These are phyloP conservation scores for Alternaria sp. DNA, from an alignment of 2,329 filamentous ascomycete species.

Conservation along the genomic window DNA sequence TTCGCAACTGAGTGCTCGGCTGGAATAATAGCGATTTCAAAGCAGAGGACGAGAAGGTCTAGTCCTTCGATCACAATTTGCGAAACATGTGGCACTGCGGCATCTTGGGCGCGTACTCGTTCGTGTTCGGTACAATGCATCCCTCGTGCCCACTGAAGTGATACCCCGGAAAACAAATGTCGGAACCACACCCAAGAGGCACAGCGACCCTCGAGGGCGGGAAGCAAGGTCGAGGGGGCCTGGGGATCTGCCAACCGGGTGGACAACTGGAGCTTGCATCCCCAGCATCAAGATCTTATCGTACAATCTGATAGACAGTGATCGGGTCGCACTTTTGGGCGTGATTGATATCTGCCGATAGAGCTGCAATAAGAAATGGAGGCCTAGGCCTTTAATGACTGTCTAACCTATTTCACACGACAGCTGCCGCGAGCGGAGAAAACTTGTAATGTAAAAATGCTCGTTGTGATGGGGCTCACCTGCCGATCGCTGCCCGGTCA, in stretches of 20 bases:
- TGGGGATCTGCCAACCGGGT: slow-evolving; percentile 43
- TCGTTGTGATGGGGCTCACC: slow-evolving; percentile 25
- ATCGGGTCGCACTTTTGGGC: slow-evolving; percentile 4
- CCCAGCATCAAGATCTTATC: slow-evolving; percentile 11
- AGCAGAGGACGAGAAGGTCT: slow-evolving; percentile 31
- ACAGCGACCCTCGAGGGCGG: slow-evolving; percentile 47
- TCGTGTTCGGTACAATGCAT: slow-evolving; percentile 29
- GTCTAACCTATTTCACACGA: slow-evolving; percentile 21
- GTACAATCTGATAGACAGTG: slow-evolving; percentile 2
- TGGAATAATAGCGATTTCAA: slow-evolving; percentile 46
- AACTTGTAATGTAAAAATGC: slow-evolving; percentile 31
- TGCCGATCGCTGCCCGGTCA: slow-evolving; percentile 37
- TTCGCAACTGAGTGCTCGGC: slow-evolving; percentile 44
- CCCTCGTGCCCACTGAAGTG: neutral
- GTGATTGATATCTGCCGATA: slow-evolving; percentile 7
- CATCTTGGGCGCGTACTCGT: slow-evolving; percentile 24
- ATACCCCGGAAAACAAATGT: slow-evolving; percentile 9
- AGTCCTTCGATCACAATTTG: slow-evolving; percentile 24
- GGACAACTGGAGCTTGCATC: slow-evolving; percentile 22
- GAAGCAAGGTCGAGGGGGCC: slow-evolving; percentile 51
- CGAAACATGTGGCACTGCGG: slow-evolving; percentile 34
- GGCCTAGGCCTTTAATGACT: slow-evolving; percentile 13
- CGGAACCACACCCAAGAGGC: slow-evolving; percentile 34
- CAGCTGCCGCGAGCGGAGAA: slow-evolving; percentile 18
- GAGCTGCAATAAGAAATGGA: slow-evolving; percentile 6